Evolutionary conservation across 768 basidiomycete genomes (phyloP), one percentile per base, ranked within the genome.

Genomic region (Phanerochaete sordida): DNA sequence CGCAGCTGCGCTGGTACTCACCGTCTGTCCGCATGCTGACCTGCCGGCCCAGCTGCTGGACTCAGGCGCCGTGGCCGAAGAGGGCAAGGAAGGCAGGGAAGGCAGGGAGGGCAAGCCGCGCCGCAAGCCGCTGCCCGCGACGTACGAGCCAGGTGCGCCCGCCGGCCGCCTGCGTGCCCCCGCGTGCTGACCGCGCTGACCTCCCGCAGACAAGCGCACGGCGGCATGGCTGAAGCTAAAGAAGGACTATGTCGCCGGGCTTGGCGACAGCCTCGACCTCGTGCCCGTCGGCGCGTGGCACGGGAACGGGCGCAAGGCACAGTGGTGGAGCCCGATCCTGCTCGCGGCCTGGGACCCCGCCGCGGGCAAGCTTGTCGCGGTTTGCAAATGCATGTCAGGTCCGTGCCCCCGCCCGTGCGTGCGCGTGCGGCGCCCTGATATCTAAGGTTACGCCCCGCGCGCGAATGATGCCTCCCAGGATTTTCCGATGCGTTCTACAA

Each of bases 361-460:
- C 59, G 76, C 74, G 9, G 88, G 84, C 28, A 80, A 74, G 57
- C 74, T 86, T 57, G 85, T 92, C 46, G 93, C 90, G 1, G 81
- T 95, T 19, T 93, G 91, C 72, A 95, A 97, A 73, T 93, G 91
- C 78, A 90, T 93, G 86, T 91, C 89, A 62, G 89, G 90, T 86
- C 64, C 61, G 80, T 69, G 48, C 56, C 51, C 19, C 30, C n/a
- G n/a, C n/a, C n/a, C n/a, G n/a, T n/a, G n/a, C n/a, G n/a, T n/a
- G n/a, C n/a, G n/a, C n/a, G n/a, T 54, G 54, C 28, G 48, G 43
- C 1, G 6, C 5, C n/a, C 16, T 51, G 31, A 61, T 48, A 23
- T 16, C 45, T 49, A 43, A 58, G 56, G 50, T 49, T 31, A 51
- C 16, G 50, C 50, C 3, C 28, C 31, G 33, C 8, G 30, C 28